Base-by-base conservation (phyloP, 805 yeast genomes). In the Saccharomycopsis amapae region DNA sequence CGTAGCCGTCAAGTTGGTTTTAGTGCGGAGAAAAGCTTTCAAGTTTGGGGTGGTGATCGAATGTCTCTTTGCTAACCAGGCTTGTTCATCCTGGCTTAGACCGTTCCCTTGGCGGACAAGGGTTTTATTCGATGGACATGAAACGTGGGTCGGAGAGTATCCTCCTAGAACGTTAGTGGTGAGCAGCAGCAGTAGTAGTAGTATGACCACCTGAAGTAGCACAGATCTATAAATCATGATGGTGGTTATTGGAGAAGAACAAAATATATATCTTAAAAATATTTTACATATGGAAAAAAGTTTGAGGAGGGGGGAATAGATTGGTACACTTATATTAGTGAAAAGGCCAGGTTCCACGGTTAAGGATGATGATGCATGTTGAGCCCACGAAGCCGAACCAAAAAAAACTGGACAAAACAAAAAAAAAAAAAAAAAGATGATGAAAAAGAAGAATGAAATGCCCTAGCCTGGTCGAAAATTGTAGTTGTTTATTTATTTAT, bases 81-180 rank as follows among this genome's bases (percentile, higher is more conserved):
- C 5, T 5, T 6, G 12, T 18, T 35, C 39, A 5, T 62, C 58
- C 1, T 57, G 54, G 1, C 79, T 72, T 5, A 80, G 52, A 3
- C 59, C 55, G 33, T 56, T 56, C 1, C 85, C 85, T 5, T 62
- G 63, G 57, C 88, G 69, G 1, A 69, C 58, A 5, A 68, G 53
- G 5, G 9, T 38, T 17, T 18, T 22, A 15, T 35, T 22, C 7
- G 39, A 6, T 9, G 39, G 39, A 35, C 39, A 35, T 19, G 24
- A 28, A n/a, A 28, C 10, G 32, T 28, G 32, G n/a, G 32, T 28
- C 10, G 32, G 10, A 28, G n/a, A 28, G 32, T 12, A 28, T n/a
- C 10, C 32, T 28, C 32, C 10, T 12, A 28, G n/a, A 10, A n/a
- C 10, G 32, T 28, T 12, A n/a, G n/a, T 12, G 32, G n/a, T 10